Percentiles rank a stretch among this genome's conserved stretches.
phyloP scores from a whole-genome alignment of 2,329 filamentous ascomycete species.

The Penicillium sp. region DNA sequence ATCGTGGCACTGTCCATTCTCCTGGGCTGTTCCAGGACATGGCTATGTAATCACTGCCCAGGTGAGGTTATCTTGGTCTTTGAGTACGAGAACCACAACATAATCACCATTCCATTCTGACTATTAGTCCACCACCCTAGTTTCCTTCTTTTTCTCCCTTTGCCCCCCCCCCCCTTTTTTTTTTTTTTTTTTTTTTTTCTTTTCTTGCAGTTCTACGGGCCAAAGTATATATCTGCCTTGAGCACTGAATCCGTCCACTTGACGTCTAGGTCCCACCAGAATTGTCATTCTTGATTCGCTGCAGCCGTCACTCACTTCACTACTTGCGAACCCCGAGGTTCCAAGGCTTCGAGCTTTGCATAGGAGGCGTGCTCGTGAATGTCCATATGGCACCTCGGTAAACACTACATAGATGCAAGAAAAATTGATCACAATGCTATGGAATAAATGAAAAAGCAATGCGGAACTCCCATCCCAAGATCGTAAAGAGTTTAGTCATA shows the following conservation, averaged over 20 bases:
- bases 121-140: no score
- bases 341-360: no score
- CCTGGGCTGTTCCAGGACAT: not conserved
- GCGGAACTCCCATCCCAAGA: slow-evolving; percentile 21
- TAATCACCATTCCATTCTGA: no score
- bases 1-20: slow-evolving; percentile 3
- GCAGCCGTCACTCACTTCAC: not conserved
- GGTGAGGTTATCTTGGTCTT: not conserved
- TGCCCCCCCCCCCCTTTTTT: no score
- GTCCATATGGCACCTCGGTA: not conserved
- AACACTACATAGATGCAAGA: not conserved
- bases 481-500: slow-evolving; percentile 25
- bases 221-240: not conserved
- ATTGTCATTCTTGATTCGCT: not conserved
- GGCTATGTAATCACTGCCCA: no score
- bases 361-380: no score
- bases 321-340: no score
- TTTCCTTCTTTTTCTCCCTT: no score
- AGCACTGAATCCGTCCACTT: not conserved
- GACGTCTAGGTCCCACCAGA: not conserved
- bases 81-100: not conserved
- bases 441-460: slow-evolving; percentile 1
- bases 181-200: no score
- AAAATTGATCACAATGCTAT: not conserved
- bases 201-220: no score